Conservation (phyloP, 306 rosid species). For the Dryas alaskensis region DNA sequence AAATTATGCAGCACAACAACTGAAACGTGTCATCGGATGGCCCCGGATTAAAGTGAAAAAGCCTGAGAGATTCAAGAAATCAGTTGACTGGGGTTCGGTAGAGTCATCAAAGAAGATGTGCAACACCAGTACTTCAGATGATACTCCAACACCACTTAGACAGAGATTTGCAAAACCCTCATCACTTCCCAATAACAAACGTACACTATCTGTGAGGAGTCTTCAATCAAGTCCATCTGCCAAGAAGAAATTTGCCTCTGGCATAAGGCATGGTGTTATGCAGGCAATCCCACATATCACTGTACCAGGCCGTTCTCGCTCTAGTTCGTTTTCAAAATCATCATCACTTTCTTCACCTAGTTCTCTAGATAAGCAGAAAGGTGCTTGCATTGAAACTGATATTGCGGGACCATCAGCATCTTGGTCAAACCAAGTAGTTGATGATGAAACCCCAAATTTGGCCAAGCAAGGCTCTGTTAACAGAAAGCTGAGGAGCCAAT, state of each 20-base stretch:
- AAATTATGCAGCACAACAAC: constrained; percentile 55
- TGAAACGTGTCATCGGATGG: constrained; percentile 75
- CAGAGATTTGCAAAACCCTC: constrained; percentile 68
- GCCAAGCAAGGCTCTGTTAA: constrained; percentile 35
- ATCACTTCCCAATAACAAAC: constrained; percentile 60
- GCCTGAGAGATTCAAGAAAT: constrained; percentile 37
- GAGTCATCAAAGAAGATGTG: constrained; percentile 54
- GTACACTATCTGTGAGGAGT: constrained; percentile 87
- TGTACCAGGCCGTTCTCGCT: constrained; percentile 61
- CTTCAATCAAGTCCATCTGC: constrained; percentile 93
- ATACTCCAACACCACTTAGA: constrained; percentile 70
- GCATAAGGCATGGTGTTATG: constrained; percentile 59
- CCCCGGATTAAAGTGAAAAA: constrained; percentile 54
- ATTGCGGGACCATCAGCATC: constrained; percentile 77
- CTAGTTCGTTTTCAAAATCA: constrained; percentile 86
- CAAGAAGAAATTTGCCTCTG: constrained; percentile 85
- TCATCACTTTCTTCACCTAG: constrained; percentile 74
- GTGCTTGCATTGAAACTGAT: constrained; percentile 53
- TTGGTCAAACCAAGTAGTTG: constrained; percentile 41
- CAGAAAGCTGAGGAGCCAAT: constrained; percentile 60
- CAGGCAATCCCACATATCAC: constrained; percentile 61
- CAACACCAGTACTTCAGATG: constrained; percentile 40
- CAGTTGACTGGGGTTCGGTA: constrained; percentile 39
- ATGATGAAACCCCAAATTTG: constrained; percentile 41
- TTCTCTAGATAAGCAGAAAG: constrained; percentile 73